These are phyloP conservation scores for Zangia roseola DNA, from an alignment of 768 basidiomycete species.

Conservation along the genomic window DNA sequence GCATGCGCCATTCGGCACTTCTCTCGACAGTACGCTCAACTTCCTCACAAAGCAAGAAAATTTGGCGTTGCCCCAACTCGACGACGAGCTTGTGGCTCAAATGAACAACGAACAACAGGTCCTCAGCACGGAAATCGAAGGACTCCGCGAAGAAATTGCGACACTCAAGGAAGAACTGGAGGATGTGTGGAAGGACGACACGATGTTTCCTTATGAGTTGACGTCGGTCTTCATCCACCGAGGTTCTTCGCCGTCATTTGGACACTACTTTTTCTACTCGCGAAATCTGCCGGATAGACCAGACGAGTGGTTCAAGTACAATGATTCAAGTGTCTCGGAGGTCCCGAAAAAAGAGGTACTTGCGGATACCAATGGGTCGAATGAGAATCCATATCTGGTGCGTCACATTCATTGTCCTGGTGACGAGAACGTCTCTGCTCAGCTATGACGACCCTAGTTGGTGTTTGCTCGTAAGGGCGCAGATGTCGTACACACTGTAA, in stretches of 20 bases:
- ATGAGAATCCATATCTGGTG: conserved; percentile 88
- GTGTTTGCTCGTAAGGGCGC: conserved; percentile 81
- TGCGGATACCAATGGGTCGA: conserved; percentile 85
- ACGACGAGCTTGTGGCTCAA: conserved; percentile 52
- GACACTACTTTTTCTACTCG: conserved; percentile 97
- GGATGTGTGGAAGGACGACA: conserved; percentile 68
- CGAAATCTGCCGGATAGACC: conserved; percentile 77
- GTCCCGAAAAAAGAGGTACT: conserved; percentile 82
- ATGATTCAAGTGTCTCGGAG: conserved; percentile 82
- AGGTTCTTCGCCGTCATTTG: conserved; percentile 81
- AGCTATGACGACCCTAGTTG: conserved; percentile 45
- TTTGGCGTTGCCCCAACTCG: conserved; percentile 49
- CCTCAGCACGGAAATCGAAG: conserved; percentile 56
- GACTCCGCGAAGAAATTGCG: conserved; percentile 47
- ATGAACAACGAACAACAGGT: conserved; percentile 53
- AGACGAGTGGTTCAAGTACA: conserved; percentile 95
- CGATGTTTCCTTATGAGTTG: conserved; percentile 76
- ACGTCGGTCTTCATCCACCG: conserved; percentile 96
- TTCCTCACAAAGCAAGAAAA: conserved; percentile 56
- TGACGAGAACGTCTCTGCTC: conserved; percentile 1
- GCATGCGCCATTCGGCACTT: conserved; percentile 60
- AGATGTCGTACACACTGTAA: conserved; percentile 79
- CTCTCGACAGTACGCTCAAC: conserved; percentile 52
- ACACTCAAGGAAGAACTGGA: conserved; percentile 70
- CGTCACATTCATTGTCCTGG: conserved; percentile 26